phyloP scores from a whole-genome alignment of 2,329 filamentous ascomycete species.

The Apiospora kogelbergensis region DNA sequence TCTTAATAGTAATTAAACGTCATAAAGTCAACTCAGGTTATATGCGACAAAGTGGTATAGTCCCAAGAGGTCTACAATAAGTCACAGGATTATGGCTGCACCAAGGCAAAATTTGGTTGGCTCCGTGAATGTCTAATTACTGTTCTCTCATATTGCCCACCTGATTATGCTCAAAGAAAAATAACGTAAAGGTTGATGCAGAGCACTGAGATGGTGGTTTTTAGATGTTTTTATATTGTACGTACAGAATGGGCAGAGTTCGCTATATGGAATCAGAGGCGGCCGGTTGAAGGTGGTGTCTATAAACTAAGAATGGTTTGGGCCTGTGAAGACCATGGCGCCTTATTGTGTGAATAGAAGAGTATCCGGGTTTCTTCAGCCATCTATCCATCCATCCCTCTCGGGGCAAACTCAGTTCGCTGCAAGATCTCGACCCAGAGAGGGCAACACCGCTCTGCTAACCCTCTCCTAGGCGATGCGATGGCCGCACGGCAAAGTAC shows the following conservation, averaged over 20 bases:
- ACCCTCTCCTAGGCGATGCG: background rate
- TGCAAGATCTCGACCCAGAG: background rate
- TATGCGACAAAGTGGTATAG: background rate
- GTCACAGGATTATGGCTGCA: too few species aligned
- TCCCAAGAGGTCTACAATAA: too few species aligned
- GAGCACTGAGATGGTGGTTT: background rate
- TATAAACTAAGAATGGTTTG: background rate
- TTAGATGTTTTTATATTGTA: background rate
- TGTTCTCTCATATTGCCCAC: background rate
- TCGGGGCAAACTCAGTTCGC: background rate
- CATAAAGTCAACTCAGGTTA: background rate
- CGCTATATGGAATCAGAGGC: slow-evolving; percentile 1
- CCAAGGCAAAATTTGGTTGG: too few species aligned
- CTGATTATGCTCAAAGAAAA: background rate
- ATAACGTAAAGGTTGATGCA: background rate
- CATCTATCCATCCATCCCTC: background rate
- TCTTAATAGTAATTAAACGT: background rate
- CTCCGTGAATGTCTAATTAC: background rate
- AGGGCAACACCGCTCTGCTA: background rate
- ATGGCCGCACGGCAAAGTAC: background rate
- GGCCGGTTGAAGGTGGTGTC: background rate
- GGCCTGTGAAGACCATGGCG: background rate
- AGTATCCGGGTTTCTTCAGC: background rate
- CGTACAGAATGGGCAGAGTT: background rate
- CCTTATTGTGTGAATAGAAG: background rate